phyloP scores from a whole-genome alignment of 176 grass and related monocot genomes.

The Sorghum bicolor region Sorghum_bicolor_NCBIv3 NC_012870.2:54488001-54488500 shows the following conservation, averaged over 20 bases:
- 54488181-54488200: not conserved
- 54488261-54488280: not conserved
- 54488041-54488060: constrained; percentile 98
- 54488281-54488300: not conserved
- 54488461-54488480: constrained; percentile 1
- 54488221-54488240: not conserved
- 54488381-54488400: constrained; percentile 78
- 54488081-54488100: constrained; percentile 74
- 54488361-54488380: constrained; percentile 14
- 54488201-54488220: not conserved
- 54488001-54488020: not conserved
- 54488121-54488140: constrained; percentile 79
- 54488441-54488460: constrained; percentile 55
- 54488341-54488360: not conserved
- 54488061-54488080: constrained; percentile 92
- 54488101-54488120: constrained; percentile 60
- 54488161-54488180: not conserved
- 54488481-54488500: not conserved
- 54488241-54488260: not conserved
- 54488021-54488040: constrained; percentile 83
- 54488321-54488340: not conserved
- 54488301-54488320: not conserved
- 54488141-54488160: constrained; percentile 51
- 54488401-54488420: constrained; percentile 82
- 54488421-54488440: constrained; percentile 97